A percentile compares a stretch with the other conserved stretches of the same genome.
phyloP scores from a whole-genome alignment of 2,329 filamentous ascomycete species.

The Xylariaceae sp. region DNA sequence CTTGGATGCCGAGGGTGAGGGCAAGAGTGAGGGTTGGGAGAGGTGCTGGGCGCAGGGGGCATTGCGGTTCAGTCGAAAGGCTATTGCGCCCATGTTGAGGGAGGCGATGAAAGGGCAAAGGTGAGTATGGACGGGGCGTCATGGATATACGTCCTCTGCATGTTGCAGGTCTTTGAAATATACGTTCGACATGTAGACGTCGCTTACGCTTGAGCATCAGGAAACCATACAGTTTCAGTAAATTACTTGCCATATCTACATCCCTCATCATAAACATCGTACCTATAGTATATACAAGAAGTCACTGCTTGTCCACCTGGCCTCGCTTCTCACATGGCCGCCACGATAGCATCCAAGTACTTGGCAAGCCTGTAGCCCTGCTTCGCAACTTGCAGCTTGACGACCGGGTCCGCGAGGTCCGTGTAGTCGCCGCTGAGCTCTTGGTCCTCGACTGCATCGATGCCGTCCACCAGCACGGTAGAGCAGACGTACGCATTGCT shows the following conservation, averaged over 20 bases:
- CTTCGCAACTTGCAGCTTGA: conserved; percentile 41
- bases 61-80: conserved; percentile 59
- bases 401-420: conserved; percentile 32
- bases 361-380: conserved; percentile 36
- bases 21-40: conserved; percentile 38
- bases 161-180: too few species aligned
- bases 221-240: too few species aligned
- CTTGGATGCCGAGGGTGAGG: conserved; percentile 9
- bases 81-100: conserved; percentile 63
- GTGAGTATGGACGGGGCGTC: neutral
- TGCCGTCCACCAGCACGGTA: conserved; percentile 36
- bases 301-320: neutral
- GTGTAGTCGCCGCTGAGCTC: conserved; percentile 38
- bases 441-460: conserved; percentile 32
- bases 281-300: neutral
- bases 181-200: too few species aligned
- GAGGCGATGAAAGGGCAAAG: conserved; percentile 42
- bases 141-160: too few species aligned
- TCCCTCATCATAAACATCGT: too few species aligned
- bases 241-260: too few species aligned
- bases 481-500: conserved; percentile 39
- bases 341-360: conserved; percentile 30
- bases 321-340: conserved; percentile 9
- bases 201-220: too few species aligned
- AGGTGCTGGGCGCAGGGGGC: conserved; percentile 64